phyloP scores from a whole-genome alignment of 441 rosid genomes.

The Croton laevigatus region DNA sequence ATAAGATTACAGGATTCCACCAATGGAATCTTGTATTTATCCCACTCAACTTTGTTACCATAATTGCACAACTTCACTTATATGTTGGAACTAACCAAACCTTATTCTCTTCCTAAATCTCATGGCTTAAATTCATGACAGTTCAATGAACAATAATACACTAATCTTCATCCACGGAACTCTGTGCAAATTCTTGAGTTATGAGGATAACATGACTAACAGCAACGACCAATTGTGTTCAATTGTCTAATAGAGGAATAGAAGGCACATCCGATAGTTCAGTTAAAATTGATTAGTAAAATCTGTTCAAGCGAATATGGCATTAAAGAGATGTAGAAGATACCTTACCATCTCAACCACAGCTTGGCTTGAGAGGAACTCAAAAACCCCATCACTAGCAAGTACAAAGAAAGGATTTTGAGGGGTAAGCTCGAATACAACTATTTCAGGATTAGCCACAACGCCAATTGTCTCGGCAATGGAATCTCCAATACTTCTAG shows the following conservation, averaged over 20 bases:
- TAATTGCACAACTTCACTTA: not conserved
- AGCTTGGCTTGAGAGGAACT: conserved; percentile 90
- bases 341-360: conserved; percentile 99
- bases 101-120: not conserved
- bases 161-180: not conserved
- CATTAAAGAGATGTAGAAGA: conserved; percentile 11
- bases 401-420: conserved; percentile 91
- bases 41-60: not conserved
- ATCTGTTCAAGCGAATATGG: not conserved
- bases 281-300: not conserved
- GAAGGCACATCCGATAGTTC: not conserved
- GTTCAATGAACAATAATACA: not conserved
- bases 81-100: not conserved
- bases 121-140: not conserved
- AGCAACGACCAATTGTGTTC: not conserved
- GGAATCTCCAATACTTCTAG: conserved; percentile 96
- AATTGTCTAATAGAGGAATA: not conserved
- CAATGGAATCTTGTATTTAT: not conserved
- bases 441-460: conserved; percentile 95
- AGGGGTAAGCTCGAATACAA: conserved; percentile 76
- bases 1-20: not conserved
- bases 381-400: conserved; percentile 99
- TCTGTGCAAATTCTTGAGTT: not conserved
- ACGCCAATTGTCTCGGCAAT: conserved; percentile 97
- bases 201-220: not conserved